A percentile compares a stretch with the other conserved stretches of the same genome.
These are phyloP conservation scores for Fusarium sp. DNA, from an alignment of 2,329 filamentous ascomycete genomes.

Conservation along the genomic window DNA sequence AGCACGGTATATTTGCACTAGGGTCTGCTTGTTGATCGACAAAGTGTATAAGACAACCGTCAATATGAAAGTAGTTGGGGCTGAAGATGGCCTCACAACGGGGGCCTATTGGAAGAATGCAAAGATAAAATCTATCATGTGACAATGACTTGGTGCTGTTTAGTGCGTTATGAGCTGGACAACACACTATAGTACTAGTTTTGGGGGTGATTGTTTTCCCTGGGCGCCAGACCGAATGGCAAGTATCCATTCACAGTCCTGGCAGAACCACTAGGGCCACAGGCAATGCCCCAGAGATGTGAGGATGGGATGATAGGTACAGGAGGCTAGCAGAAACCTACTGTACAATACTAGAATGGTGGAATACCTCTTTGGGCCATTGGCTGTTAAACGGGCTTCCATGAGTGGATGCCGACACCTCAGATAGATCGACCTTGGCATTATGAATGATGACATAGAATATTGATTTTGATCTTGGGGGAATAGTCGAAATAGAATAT, in stretches of 20 bases:
- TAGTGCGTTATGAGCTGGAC: background rate
- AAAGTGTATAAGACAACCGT: background rate
- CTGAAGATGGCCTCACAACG: background rate
- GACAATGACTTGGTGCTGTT: background rate
- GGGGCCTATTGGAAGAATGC: background rate
- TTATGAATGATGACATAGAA: slow-evolving; percentile 2
- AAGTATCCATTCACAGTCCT: background rate
- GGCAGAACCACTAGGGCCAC: background rate
- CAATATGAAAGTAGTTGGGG: background rate
- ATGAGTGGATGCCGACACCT: background rate
- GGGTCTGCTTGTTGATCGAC: background rate
- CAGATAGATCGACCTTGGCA: slow-evolving; percentile 24
- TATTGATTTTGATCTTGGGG: background rate
- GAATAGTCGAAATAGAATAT: slow-evolving; percentile 1
- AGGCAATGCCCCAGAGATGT: background rate
- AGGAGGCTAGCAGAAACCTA: background rate
- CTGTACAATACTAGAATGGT: background rate
- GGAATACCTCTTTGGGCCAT: background rate
- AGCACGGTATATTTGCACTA: background rate
- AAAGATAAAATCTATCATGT: background rate
- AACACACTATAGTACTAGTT: background rate
- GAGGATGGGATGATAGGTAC: background rate
- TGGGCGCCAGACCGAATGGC: background rate
- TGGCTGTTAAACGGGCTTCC: background rate
- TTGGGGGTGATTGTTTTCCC: background rate